Evolutionary conservation across 768 basidiomycete genomes (phyloP).

Genomic region (Lactarius psammicola): DNA sequence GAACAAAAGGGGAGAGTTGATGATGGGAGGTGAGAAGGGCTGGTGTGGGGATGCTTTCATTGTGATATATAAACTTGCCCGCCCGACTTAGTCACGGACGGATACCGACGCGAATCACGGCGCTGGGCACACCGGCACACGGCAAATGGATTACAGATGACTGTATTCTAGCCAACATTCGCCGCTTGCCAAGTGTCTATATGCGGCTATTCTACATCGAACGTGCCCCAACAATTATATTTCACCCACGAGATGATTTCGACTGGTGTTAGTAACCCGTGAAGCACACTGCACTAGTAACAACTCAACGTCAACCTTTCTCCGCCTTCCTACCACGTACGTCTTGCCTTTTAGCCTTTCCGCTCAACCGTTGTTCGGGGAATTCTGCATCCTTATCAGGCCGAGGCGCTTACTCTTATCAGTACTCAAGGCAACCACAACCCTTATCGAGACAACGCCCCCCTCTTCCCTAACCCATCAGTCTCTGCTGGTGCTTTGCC

Average conservation of each 20-base stretch:
- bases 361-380: neutral
- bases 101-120: slow-evolving; percentile 6
- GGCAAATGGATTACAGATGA: neutral
- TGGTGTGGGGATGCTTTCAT: neutral
- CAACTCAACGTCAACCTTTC: neutral
- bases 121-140: neutral
- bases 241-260: neutral
- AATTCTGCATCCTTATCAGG: neutral
- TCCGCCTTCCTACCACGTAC: neutral
- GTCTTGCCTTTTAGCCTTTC: neutral
- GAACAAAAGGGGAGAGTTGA: neutral
- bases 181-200: neutral
- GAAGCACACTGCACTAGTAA: neutral
- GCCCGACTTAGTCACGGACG: neutral
- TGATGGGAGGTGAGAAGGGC: neutral
- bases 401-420: neutral
- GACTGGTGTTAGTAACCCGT: neutral
- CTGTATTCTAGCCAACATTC: neutral
- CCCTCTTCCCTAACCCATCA: neutral
- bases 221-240: slow-evolving; percentile 2
- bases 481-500: neutral
- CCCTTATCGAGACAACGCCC: neutral
- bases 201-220: slow-evolving; percentile 3
- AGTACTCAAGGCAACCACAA: neutral
- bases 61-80: neutral